Evolutionary conservation across 768 basidiomycete species (phyloP), one percentile per base, ranked within the genome.

Genomic region (Lactarius vividus): DNA sequence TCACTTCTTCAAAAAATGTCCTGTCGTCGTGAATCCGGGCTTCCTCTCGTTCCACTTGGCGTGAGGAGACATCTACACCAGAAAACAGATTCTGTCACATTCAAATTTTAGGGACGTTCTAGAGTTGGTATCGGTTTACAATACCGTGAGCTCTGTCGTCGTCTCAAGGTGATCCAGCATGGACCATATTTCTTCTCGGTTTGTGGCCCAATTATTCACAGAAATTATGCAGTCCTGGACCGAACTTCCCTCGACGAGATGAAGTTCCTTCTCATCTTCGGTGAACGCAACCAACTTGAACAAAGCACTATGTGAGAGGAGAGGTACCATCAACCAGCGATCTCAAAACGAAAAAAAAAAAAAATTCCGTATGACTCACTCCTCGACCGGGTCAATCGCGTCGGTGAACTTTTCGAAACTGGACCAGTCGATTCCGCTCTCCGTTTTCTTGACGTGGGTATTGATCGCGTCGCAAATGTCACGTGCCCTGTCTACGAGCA

Each of bases 301-400:
- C 33, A 68, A 57, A 31, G 57, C 31, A 7, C 67, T 68, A 10
- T 9, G 2, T 49, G 23, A 5, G 37, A 20, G n/a, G n/a, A n/a
- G 7, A 6, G 26, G 40, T 42, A 42, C 31, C 16, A 35, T 61
- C 49, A 61, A 56, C 33, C 44, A 35, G 26, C 9, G 3, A 33
- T 23, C 11, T 28, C 53, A 10, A 29, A 26, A 35, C 9, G 10
- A 16, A 2, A 7, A 31, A 33, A 33, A 33, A 3, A 33, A n/a
- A n/a, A n/a, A n/a, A n/a, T n/a, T 4, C n/a, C 5, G 35, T 5
- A 26, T 11, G 18, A 39, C 66, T 33, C 35, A 71, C 71, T 70
- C 63, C 46, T 71, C 71, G 16, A 71, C 31, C 20, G 71, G 71
- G n/a, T 71, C 70, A n/a, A 71, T 66, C 6, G 71, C 71, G 9